Base-by-base conservation (phyloP, 371 early-diverging fungal species). In the Amoeboaphelidium protococcarum region DNA sequence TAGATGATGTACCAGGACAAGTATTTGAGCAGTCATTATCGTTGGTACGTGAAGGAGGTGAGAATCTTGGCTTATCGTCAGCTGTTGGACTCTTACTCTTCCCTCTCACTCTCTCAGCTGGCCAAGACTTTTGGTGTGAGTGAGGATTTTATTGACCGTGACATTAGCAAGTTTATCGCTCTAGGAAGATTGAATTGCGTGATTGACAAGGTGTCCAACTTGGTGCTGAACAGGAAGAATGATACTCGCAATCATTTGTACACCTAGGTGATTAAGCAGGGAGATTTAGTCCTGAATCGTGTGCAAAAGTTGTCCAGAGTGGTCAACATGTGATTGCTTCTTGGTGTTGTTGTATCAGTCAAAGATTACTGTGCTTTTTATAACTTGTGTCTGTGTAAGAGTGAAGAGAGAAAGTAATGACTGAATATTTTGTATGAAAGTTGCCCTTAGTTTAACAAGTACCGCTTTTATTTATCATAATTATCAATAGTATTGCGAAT, bases 191-290 rank as follows among this genome's bases (percentile, higher is more conserved):
- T 99, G 42, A 85, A 91, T 63, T 95, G 95, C 57, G 91, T 89
- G 22, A 96, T 99, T 58, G 98, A 99, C 66, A 91, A 91, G 59
- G 92, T 98, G n/a, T 80, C 77, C 49, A 91, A 92, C 19, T 76
- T 94, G 37, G 85, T 98, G 46, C 86, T 84, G 55, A 90, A 92
- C 20, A 91, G 88, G 66, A 78, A 91, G 47, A 88, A 90, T 3
- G 94, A 92, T 52, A 74, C 78, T 25, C 88, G 91, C 73, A 91
- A 92, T 53, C 84, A 84, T 21, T 88, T 90, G 65, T 96, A 92
- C 64, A 90, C 89, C 60, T 64, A 72, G 42, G 73, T 79, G 22
- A 88, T 96, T 59, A 96, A 92, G 64, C 85, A 89, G 56, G 94
- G 97, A 12, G 97, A 96, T 63, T 49, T 83, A 52, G 65, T 96